Conservation (phyloP, 768 basidiomycete species). For the Auriculariales sp. region DNA sequence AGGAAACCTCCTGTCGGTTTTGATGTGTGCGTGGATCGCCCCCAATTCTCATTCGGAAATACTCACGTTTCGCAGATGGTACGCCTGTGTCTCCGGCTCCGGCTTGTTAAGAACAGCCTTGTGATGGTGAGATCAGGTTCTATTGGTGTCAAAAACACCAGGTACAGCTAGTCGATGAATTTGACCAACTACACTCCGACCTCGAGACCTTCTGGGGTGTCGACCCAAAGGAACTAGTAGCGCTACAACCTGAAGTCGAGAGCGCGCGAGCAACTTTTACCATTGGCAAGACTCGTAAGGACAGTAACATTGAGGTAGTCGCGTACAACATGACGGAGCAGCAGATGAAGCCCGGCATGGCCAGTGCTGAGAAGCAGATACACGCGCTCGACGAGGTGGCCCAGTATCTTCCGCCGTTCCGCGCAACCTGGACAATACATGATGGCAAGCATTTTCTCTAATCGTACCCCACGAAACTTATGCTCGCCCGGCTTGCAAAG, state of each 20-base stretch:
- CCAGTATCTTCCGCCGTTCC: slow-evolving; percentile 28
- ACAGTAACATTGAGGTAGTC: slow-evolving; percentile 9
- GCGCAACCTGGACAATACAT: slow-evolving; percentile 29
- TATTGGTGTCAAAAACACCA: slow-evolving; percentile 25
- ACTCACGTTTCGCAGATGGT: too few species aligned
- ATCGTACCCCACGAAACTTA: slow-evolving; percentile 21
- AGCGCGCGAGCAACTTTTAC: slow-evolving; percentile 19
- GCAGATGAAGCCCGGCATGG: slow-evolving; percentile 7
- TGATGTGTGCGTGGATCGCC: too few species aligned
- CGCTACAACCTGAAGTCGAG: slow-evolving; percentile 17
- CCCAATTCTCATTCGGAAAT: too few species aligned
- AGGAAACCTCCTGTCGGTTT: slow-evolving; percentile 28
- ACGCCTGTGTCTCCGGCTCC: neutral
- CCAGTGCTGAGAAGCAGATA: too few species aligned
- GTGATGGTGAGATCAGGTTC: too few species aligned
- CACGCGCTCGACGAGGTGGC: slow-evolving; percentile 24
- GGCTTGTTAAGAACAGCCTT: too few species aligned
- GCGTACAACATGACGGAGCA: slow-evolving; percentile 8
- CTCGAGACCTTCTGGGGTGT: slow-evolving; percentile 31
- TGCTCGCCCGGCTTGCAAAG: too few species aligned
- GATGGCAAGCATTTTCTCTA: too few species aligned
- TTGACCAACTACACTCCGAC: slow-evolving; percentile 32
- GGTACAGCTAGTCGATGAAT: slow-evolving; percentile 38
- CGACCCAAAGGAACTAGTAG: slow-evolving; percentile 17
- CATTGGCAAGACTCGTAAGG: slow-evolving; percentile 14